Evolutionary conservation across 2,329 filamentous ascomycete species (phyloP).

Genomic region (Neopestalotiopsis rosae): DNA sequence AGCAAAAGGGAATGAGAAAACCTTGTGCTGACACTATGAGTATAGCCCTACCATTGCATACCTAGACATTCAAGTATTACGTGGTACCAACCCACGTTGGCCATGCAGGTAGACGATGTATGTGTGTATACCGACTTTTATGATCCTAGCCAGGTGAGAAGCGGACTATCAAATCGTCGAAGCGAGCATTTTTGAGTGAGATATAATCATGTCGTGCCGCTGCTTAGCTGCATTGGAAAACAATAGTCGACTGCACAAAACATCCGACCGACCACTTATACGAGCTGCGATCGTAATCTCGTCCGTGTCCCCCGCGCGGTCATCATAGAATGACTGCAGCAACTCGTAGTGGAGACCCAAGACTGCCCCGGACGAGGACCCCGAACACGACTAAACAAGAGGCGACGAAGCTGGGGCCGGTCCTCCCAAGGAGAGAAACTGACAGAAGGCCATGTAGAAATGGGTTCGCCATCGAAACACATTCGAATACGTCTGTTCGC

Average conservation of each 20-base stretch:
- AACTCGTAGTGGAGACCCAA: not conserved
- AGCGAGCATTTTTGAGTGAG: not conserved
- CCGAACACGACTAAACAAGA: not conserved
- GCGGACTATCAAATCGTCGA: not conserved
- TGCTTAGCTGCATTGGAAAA: not conserved
- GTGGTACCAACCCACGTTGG: not conserved
- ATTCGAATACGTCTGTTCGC: not conserved
- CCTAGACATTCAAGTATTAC: not conserved
- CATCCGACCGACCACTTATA: not conserved
- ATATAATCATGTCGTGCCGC: not conserved
- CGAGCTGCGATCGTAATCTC: not conserved
- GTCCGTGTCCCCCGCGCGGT: not conserved
- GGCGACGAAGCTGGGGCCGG: not conserved
- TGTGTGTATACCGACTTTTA: too few species aligned
- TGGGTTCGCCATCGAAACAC: not conserved
- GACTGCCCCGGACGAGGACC: not conserved
- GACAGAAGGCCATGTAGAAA: not conserved
- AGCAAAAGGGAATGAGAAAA: not conserved
- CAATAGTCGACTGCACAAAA: not conserved
- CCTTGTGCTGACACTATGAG: not conserved
- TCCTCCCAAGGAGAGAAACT: not conserved
- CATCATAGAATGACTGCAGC: not conserved
- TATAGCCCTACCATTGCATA: not conserved
- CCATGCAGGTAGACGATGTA: not conserved
- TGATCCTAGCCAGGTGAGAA: not conserved